These are phyloP conservation scores for Clavispora santaluciae DNA, from an alignment of 805 yeast species.

Conservation along the genomic window DNA sequence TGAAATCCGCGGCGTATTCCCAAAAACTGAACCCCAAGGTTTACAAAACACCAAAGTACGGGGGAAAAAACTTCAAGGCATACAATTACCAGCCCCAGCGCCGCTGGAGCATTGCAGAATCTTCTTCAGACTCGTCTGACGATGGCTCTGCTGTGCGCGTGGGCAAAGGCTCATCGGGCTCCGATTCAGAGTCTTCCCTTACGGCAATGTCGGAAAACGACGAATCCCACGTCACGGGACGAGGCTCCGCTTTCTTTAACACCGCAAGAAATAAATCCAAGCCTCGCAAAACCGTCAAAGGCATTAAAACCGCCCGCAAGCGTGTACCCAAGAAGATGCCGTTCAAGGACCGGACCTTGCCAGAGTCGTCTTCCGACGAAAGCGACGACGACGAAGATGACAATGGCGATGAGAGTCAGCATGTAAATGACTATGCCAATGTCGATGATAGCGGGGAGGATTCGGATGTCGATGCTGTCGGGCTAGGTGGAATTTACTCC, in stretches of 20 bases:
- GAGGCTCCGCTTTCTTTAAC: constrained; percentile 12
- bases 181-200: constrained; percentile 36
- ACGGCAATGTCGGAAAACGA: constrained; percentile 31
- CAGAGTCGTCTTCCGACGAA: background rate
- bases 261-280: background rate
- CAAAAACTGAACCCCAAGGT: constrained; percentile 12
- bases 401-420: constrained; percentile 2
- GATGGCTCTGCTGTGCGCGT: constrained; percentile 5
- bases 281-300: constrained; percentile 5
- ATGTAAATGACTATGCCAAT: background rate
- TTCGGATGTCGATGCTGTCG: constrained; percentile 10
- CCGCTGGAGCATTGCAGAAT: constrained; percentile 33
- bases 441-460: constrained; percentile 5
- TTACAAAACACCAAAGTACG: constrained; percentile 13
- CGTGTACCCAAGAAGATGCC: constrained; percentile 4
- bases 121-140: constrained; percentile 26
- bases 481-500: constrained; percentile 20
- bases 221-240: constrained; percentile 11
- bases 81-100: constrained; percentile 18
- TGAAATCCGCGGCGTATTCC: constrained; percentile 7
- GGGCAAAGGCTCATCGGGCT: constrained; percentile 4
- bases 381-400: constrained; percentile 4
- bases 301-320: constrained; percentile 10
- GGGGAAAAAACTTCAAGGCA: constrained; percentile 31
- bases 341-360: background rate